Evolutionary conservation across 202 grass and related monocot genomes (phyloP), one percentile per base, ranked within the genome.

Genomic region (Digitaria exilis): DNA sequence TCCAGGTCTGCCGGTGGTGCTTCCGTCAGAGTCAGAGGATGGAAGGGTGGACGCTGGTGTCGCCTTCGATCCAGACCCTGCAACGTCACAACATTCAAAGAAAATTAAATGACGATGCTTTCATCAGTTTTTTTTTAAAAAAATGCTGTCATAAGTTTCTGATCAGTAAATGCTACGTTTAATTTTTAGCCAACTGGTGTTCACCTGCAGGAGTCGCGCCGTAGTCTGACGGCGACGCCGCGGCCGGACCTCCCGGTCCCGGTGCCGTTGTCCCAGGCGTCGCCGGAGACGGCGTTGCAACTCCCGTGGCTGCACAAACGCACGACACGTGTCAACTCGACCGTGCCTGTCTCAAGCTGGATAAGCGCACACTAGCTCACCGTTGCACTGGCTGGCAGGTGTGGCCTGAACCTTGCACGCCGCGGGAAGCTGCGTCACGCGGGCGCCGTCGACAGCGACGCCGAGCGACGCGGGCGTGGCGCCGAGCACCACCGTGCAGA

Each of bases 381-480:
- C 32, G 84, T 85, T 64, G 86, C 94, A 96, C 13, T 91, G 62
- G 64, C 72, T 90, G 81, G 84, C 91, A 7, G 89, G 85, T 31
- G 94, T 85, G 4, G 87, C 82, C 82, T 83, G 35, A n/a, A 97
- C 69, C 18, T 82, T 83, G 89, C 94, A 97, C 37, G 77, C 85
- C 7, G n/a, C 82, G 2, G 91, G 94, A 21, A 97, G 64, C 86
- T 69, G 80, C 62, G 83, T 50, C 51, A 85, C 91, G 39, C 81
- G 85, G 19, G 77, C 83, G n/a, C 62, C 46, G 85, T 97, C 92
- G 78, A 97, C 14, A 29, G 87, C 80, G 29, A 92, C 22, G 56
- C 94, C 89, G 24, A 94, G 77, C 22, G 91, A 85, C 54, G 94
- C 90, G 19, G 87, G 83, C 41, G 87, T 90, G 26, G 91, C 87